Conservation (phyloP, 2,329 filamentous ascomycete genomes). For the Macroventuria anomochaeta region DNA sequence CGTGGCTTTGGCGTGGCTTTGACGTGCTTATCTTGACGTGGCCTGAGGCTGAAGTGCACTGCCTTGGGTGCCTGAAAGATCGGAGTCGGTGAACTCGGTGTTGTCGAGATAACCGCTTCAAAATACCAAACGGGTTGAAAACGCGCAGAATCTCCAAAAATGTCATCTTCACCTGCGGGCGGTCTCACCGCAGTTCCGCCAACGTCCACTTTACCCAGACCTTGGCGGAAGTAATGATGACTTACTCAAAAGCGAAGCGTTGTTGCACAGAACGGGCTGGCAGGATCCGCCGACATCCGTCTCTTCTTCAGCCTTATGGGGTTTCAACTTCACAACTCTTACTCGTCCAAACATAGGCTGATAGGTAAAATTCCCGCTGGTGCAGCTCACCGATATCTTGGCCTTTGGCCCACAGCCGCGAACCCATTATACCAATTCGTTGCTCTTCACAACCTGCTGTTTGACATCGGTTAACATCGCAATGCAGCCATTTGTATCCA, state of each 20-base stretch:
- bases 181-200: not conserved
- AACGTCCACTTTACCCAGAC: not conserved
- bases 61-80: conserved; percentile 12
- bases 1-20: conserved; percentile 10
- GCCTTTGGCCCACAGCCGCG: not conserved
- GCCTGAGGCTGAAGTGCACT: conserved; percentile 18
- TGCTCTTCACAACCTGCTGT: too few relatives aligned
- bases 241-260: not conserved
- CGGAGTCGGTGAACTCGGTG: not conserved
- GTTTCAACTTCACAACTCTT: not conserved
- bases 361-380: too few relatives aligned
- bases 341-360: not conserved
- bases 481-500: too few relatives aligned
- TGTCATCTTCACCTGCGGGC: too few relatives aligned
- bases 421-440: too few relatives aligned
- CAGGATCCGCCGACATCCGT: not conserved
- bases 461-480: too few relatives aligned
- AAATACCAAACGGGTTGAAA: not conserved
- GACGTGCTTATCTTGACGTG: conserved; percentile 16
- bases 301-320: not conserved
- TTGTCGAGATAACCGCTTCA: not conserved
- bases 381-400: not conserved
- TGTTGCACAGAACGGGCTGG: not conserved
- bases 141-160: not conserved
- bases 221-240: too few relatives aligned